Base-by-base conservation (phyloP, 2,329 filamentous ascomycete species). In the Phyllosticta citrichinensis region DNA sequence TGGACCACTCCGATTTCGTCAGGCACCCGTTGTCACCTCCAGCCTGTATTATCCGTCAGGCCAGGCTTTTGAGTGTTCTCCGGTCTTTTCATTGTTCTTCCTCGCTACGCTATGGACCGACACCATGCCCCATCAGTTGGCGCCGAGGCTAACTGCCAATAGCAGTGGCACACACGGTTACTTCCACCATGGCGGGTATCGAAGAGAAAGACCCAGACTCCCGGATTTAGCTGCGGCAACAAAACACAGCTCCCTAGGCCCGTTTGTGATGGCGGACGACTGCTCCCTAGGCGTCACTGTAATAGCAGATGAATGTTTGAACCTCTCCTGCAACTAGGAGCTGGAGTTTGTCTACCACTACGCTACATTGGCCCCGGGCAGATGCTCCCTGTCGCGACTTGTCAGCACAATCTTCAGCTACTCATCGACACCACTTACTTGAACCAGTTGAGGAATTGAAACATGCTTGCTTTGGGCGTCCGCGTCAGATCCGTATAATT, bases 361-460 rank as follows among this genome's bases (percentile, higher is more conserved):
- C 12, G 40, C 40, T 47, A n/a, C 17, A 8, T n/a, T n/a, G 17
- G n/a, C 40, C 1, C 14, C n/a, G 1, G 40, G 6, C 40, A 47
- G 40, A 47, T 47, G 40, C 40, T 47, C 40, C 40, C 40, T 47
- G 17, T 47, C 17, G n/a, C 40, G 4, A 3, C 6, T n/a, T n/a
- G 40, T 47, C 40, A 47, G 40, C 14, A 47, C 17, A n/a, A 8
- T n/a, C 40, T 47, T n/a, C 40, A 5, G 40, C 14, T 47, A 8
- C n/a, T n/a, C 17, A 47, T 19, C 40, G 40, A 8, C 14, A 4
- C 17, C 14, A 62, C 63, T 62, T 65, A 63, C 67, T 70, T 70
- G 64, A 76, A 77, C 74, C 75, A 77, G 56, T 76, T 73, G 64
- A 76, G 61, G 47, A 75, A 71, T 64, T 77, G 75, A 60, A 76